These are phyloP conservation scores for Petunia secreta DNA, from an alignment of 257 asterid genomes.

Conservation along the genomic window DNA sequence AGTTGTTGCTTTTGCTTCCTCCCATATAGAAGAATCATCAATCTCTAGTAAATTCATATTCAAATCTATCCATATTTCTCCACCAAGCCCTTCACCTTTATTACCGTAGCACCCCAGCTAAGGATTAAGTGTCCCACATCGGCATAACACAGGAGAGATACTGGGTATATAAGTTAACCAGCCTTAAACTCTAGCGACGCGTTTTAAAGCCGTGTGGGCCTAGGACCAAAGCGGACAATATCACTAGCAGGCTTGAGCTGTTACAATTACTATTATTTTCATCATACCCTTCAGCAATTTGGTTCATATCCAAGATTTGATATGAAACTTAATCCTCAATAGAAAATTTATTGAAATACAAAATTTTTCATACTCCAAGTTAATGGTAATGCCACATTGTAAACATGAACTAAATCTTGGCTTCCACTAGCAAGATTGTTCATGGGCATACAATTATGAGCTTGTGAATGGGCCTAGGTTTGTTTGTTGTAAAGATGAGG, in stretches of 20 bases:
- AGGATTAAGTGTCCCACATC: neutral
- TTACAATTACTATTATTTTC: neutral
- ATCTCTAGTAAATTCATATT: slow-evolving; percentile 32
- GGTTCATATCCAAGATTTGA: neutral
- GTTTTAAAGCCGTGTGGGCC: too few relatives aligned
- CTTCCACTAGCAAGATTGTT: neutral
- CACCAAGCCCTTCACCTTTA: neutral
- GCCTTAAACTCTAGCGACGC: too few relatives aligned
- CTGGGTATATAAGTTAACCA: too few relatives aligned
- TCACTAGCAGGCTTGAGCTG: too few relatives aligned
- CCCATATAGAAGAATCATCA: slow-evolving; percentile 44
- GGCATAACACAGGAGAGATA: too few relatives aligned
- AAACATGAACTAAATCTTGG: neutral
- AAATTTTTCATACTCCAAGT: slow-evolving; percentile 1
- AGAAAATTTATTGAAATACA: neutral
- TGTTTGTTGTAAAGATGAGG: slow-evolving; percentile 44
- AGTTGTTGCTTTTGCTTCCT: slow-evolving; percentile 32
- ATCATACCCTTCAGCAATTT: neutral
- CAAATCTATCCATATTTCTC: slow-evolving; percentile 23
- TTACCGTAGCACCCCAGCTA: neutral
- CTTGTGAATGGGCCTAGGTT: neutral
- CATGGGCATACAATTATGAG: neutral
- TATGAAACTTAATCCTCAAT: neutral
- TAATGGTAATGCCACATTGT: neutral
- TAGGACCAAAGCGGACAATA: too few relatives aligned